Evolutionary conservation across 306 rosid genomes (phyloP).

Genomic region (Abrus precatorius): DNA sequence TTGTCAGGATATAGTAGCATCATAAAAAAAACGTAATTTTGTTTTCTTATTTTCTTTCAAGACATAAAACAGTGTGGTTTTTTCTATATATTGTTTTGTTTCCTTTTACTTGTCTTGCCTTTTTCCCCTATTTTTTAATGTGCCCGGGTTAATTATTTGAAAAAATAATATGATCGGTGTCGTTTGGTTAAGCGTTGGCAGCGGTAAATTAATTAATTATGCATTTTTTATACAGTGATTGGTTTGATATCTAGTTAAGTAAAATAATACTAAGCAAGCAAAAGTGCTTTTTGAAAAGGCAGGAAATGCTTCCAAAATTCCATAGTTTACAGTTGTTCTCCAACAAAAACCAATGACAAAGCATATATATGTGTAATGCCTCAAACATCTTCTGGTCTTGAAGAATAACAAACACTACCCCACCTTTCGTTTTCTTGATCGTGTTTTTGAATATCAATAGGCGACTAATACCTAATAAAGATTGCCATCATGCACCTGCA

Average conservation of each 20-base stretch:
- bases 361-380: conserved; percentile 51
- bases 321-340: conserved; percentile 64
- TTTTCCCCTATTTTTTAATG: background rate
- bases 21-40: background rate
- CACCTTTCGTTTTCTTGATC: conserved; percentile 37
- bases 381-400: conserved; percentile 37
- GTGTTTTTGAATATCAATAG: conserved; percentile 43
- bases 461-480: conserved; percentile 58
- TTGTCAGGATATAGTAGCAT: conserved; percentile 26
- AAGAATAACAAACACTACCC: conserved; percentile 50
- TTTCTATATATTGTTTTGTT: background rate
- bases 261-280: conserved; percentile 18
- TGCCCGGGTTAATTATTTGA: conserved; percentile 16
- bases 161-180: conserved; percentile 8
- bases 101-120: conserved; percentile 35
- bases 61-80: background rate
- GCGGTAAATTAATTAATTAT: conserved; percentile 13
- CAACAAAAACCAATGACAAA: conserved; percentile 46
- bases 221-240: background rate
- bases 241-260: conserved; percentile 9
- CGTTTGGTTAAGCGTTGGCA: conserved; percentile 24
- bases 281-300: conserved; percentile 46
- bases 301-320: conserved; percentile 30
- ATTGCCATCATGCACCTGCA: conserved; percentile 47
- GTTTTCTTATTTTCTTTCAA: background rate